A percentile compares a stretch with the other conserved stretches of the same genome.
Conservation (phyloP, 2,329 filamentous ascomycete genomes). For the Colletotrichum scovillei region DNA sequence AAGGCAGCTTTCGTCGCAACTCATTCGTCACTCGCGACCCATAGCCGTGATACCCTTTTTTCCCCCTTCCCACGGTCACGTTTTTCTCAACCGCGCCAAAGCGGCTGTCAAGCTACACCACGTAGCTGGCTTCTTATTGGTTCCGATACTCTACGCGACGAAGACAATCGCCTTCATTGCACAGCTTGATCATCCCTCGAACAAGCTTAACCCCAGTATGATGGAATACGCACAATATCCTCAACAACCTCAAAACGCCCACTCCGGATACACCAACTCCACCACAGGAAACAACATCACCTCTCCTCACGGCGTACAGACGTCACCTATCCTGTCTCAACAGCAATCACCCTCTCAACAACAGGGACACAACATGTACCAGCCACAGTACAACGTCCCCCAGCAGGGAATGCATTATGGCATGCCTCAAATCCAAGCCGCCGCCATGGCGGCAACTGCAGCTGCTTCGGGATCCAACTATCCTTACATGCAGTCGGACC, state of each 20-base stretch:
- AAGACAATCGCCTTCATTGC: constrained; percentile 40
- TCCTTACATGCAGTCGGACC: constrained; percentile 78
- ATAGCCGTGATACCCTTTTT: constrained; percentile 29
- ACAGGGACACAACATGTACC: constrained; percentile 81
- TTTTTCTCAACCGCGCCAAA: constrained; percentile 18
- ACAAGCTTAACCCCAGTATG: constrained; percentile 53
- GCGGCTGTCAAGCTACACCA: constrained; percentile 4
- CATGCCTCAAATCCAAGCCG: constrained; percentile 86
- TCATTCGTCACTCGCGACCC: constrained; percentile 36
- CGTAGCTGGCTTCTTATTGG: constrained; percentile 21
- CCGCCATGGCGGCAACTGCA: constrained; percentile 91
- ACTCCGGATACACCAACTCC: constrained; percentile 72
- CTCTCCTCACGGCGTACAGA: constrained; percentile 77
- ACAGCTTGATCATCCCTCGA: constrained; percentile 6
- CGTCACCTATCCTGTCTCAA: constrained; percentile 84
- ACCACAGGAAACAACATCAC: constrained; percentile 70
- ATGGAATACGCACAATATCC: constrained; percentile 84
- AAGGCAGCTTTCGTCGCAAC: constrained; percentile 37
- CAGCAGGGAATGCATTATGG: constrained; percentile 84
- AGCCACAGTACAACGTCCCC: constrained; percentile 79
- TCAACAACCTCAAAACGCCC: constrained; percentile 74
- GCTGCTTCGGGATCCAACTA: constrained; percentile 87
- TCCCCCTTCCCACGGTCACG: constrained; percentile 9
- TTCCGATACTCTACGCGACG: constrained; percentile 40
- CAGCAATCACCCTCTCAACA: constrained; percentile 71